phyloP scores from a whole-genome alignment of 2,329 filamentous ascomycete genomes.

The Claviceps spartinae region DNA sequence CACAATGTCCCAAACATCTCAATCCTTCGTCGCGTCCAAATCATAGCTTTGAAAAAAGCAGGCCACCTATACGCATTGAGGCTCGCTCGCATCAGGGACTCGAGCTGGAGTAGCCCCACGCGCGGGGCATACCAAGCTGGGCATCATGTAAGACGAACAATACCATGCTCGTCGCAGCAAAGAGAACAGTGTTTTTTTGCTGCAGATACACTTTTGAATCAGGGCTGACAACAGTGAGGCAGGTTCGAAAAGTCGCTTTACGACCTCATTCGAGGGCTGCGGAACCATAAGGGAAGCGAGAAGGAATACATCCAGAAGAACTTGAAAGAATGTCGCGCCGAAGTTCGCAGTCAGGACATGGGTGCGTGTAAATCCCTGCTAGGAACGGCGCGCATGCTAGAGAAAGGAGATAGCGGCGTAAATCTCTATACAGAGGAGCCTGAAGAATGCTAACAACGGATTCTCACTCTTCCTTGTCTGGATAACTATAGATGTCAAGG shows the following conservation, averaged over 20 bases:
- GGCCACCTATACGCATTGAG: not conserved
- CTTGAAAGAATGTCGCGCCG: slow-evolving; percentile 86
- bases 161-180: not conserved
- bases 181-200: not conserved
- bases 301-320: slow-evolving; percentile 89
- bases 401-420: no score
- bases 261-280: slow-evolving; percentile 91
- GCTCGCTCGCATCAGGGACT: slow-evolving; percentile 1
- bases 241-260: slow-evolving; percentile 99
- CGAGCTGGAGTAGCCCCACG: slow-evolving; percentile 11
- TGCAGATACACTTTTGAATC: not conserved
- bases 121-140: slow-evolving; percentile 12
- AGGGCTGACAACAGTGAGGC: not conserved
- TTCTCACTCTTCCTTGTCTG: not conserved
- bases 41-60: slow-evolving; percentile 5
- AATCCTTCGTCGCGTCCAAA: slow-evolving; percentile 9
- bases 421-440: not conserved
- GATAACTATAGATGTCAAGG: slow-evolving; percentile 62
- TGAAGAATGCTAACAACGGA: not conserved
- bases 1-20: slow-evolving; percentile 12
- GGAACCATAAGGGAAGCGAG: slow-evolving; percentile 91
- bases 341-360: slow-evolving; percentile 90
- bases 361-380: slow-evolving; percentile 34
- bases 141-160: slow-evolving; percentile 1
- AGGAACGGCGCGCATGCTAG: no score